Evolutionary conservation across 495 filamentous ascomycete genomes (phyloP).

Genomic region (Aspergillus conjunctus): DNA sequence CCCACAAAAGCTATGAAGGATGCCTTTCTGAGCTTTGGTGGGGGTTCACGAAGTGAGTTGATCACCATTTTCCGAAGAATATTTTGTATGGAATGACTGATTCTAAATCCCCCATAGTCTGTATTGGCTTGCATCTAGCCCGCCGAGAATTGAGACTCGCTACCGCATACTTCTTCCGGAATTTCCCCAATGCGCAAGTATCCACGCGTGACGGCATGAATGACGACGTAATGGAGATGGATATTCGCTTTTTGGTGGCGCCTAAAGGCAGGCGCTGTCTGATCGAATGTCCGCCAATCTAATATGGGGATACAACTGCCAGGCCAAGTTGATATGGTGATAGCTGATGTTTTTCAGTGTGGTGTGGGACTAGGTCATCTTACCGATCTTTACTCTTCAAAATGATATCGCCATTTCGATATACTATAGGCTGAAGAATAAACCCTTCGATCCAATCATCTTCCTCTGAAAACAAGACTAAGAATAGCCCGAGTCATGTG

Average conservation of each 20-base stretch:
- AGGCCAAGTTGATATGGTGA: no score
- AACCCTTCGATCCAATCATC: not conserved
- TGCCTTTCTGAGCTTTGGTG: conserved; percentile 55
- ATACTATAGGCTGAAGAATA: no score
- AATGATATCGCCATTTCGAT: no score
- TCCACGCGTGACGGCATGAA: conserved; percentile 43
- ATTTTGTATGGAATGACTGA: not conserved
- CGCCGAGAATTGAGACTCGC: conserved; percentile 40
- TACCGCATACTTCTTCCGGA: conserved; percentile 36
- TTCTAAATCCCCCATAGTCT: conserved; percentile 32
- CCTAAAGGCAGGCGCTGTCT: conserved; percentile 49
- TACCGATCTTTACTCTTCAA: no score
- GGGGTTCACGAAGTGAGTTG: conserved; percentile 45
- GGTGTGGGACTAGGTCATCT: no score
- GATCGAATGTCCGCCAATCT: conserved; percentile 30
- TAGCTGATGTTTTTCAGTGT: no score
- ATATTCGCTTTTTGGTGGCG: conserved; percentile 44
- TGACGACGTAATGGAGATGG: conserved; percentile 46
- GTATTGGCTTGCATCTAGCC: conserved; percentile 41
- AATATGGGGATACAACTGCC: not conserved
- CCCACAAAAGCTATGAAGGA: conserved; percentile 56
- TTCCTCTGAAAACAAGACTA: conserved; percentile 2
- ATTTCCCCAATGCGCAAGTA: conserved; percentile 30
- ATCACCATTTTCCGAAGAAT: no score
- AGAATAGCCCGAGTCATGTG: conserved; percentile 22